Conservation (phyloP, 768 basidiomycete genomes). For the Pholiota molesta region DNA sequence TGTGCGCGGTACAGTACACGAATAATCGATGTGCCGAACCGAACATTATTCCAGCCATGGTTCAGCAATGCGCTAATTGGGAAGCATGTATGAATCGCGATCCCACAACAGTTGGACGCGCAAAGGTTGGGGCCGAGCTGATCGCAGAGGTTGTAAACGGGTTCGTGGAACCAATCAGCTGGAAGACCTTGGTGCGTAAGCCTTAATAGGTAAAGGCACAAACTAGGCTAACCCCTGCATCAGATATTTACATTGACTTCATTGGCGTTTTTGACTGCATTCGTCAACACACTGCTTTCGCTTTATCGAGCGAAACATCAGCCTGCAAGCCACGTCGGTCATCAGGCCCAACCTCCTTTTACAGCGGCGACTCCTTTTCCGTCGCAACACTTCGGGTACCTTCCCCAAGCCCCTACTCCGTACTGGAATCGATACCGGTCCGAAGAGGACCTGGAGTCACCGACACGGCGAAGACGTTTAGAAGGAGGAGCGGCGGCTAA, state of each 20-base stretch:
- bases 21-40: constrained; percentile 74
- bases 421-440: constrained; percentile 44
- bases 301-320: constrained; percentile 74
- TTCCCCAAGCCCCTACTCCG: constrained; percentile 52
- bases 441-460: constrained; percentile 47
- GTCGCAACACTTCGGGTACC: constrained; percentile 50
- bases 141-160: constrained; percentile 96
- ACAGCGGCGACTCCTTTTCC: constrained; percentile 45
- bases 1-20: constrained; percentile 80
- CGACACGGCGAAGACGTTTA: constrained; percentile 55
- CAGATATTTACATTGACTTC: constrained; percentile 79
- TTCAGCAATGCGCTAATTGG: constrained; percentile 85
- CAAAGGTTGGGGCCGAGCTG: constrained; percentile 90
- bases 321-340: constrained; percentile 37
- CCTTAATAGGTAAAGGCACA: constrained; percentile 11
- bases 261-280: constrained; percentile 73
- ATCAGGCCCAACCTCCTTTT: constrained; percentile 41
- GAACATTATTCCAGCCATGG: constrained; percentile 85
- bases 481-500: constrained; percentile 59
- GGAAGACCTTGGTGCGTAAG: constrained; percentile 87
- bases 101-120: constrained; percentile 85
- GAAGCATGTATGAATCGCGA: constrained; percentile 95
- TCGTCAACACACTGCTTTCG: constrained; percentile 80
- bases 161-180: constrained; percentile 96
- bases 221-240: constrained; percentile 13